Conservation (phyloP, 2,329 filamentous ascomycete species). For the Talaromyces sp. region DNA sequence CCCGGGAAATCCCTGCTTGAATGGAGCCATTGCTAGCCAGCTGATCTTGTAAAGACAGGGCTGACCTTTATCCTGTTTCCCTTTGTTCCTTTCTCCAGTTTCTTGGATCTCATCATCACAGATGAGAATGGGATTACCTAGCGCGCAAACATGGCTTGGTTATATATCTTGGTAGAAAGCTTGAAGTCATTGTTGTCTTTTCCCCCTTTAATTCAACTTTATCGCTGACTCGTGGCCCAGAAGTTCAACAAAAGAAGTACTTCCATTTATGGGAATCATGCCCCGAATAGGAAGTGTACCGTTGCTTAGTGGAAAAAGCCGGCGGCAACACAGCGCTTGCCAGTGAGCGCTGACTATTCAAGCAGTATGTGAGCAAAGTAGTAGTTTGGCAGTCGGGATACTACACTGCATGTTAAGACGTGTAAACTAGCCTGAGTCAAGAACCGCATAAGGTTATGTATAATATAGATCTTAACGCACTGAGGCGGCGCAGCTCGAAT, state of each 20-base stretch:
- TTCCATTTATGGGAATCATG: slow-evolving; percentile 5
- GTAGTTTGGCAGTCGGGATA: neutral
- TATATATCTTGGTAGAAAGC: neutral
- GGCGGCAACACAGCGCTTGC: slow-evolving; percentile 1
- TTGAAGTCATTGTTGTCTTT: neutral
- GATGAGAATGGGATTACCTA: neutral
- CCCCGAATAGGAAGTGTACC: neutral
- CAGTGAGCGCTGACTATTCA: neutral
- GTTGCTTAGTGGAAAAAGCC: neutral
- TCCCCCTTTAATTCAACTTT: neutral
- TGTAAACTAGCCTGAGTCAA: neutral
- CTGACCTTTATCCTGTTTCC: neutral
- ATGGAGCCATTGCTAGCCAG: neutral
- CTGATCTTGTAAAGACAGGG: neutral
- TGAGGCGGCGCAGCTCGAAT: neutral
- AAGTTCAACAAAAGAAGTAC: neutral
- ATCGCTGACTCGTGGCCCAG: neutral
- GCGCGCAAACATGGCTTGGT: neutral
- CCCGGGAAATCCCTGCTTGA: neutral
- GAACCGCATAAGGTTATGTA: neutral
- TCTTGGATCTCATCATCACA: neutral
- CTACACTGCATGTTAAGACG: neutral
- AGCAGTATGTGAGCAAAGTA: neutral
- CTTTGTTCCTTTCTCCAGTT: neutral
- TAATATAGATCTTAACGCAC: slow-evolving; percentile 4